Percentiles rank a stretch among this genome's conserved stretches.
phyloP scores from a whole-genome alignment of 164 flowering plant species.

The Santalum album region DNA sequence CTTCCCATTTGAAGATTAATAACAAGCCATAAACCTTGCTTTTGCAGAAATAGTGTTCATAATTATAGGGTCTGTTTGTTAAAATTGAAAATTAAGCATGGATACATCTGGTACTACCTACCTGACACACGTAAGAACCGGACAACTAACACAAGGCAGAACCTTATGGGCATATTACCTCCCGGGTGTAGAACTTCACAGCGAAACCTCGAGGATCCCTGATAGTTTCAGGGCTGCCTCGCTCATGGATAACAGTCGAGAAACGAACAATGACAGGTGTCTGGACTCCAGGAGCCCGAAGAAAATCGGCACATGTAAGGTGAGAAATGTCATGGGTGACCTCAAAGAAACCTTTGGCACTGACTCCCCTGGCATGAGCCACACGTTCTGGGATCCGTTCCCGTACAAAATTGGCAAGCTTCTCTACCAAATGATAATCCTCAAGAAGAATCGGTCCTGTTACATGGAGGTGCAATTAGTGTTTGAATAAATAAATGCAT shows the following conservation, averaged over 20 bases:
- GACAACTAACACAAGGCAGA: not conserved
- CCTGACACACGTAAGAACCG: too few relatives aligned
- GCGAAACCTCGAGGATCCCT: conserved; percentile 94
- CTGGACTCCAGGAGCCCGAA: conserved; percentile 94
- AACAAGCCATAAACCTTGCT: too few relatives aligned
- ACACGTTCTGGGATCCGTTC: conserved; percentile 98
- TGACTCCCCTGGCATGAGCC: conserved; percentile 99
- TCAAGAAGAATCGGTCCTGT: conserved; percentile 96
- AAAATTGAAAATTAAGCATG: too few relatives aligned
- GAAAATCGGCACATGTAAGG: conserved; percentile 93
- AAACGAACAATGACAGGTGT: conserved; percentile 90
- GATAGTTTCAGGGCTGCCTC: conserved; percentile 98
- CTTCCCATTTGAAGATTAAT: too few relatives aligned
- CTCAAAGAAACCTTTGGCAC: conserved; percentile 99
- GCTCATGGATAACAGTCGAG: conserved; percentile 93
- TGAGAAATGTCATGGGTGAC: conserved; percentile 87
- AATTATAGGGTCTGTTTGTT: too few relatives aligned
- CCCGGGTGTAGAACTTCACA: conserved; percentile 86
- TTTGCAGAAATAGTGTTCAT: too few relatives aligned
- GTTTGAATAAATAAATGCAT: not conserved
- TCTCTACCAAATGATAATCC: conserved; percentile 93
- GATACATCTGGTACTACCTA: too few relatives aligned
- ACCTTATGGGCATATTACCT: conserved; percentile 35
- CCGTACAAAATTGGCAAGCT: conserved; percentile 82
- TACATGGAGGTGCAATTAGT: conserved; percentile 1